Evolutionary conservation across 2,329 filamentous ascomycete species (phyloP).

Genomic region (Leptographium lundbergii): DNA sequence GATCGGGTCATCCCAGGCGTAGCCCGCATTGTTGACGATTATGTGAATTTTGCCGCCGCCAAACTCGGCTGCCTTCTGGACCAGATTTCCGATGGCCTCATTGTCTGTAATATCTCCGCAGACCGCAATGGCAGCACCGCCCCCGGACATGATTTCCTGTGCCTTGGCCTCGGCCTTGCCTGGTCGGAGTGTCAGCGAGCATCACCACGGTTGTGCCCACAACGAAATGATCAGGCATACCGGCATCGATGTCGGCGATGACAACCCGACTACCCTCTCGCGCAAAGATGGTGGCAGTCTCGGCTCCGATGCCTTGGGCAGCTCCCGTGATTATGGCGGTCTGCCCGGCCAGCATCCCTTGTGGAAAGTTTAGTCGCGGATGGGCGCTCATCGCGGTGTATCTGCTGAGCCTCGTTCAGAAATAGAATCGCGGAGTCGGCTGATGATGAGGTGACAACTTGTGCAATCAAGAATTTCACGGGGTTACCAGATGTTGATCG

Average conservation of each 20-base stretch:
- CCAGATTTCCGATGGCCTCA: constrained; percentile 57
- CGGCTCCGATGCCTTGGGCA: constrained; percentile 80
- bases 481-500: not conserved
- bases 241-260: constrained; percentile 66
- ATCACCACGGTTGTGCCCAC: not conserved
- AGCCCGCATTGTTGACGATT: constrained; percentile 84
- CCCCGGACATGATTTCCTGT: constrained; percentile 52
- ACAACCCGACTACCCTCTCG: constrained; percentile 81
- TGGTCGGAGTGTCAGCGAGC: not conserved
- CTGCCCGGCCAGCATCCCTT: constrained; percentile 66
- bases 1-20: constrained; percentile 86
- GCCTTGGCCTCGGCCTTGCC: constrained; percentile 59
- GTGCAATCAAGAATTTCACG: not conserved
- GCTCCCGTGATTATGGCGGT: constrained; percentile 79
- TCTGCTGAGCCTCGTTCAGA: not conserved
- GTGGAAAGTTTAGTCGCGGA: constrained; percentile 29
- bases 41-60: constrained; percentile 81
- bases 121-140: constrained; percentile 59
- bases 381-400: not conserved
- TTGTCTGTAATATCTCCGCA: constrained; percentile 65
- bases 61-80: constrained; percentile 65
- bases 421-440: not conserved
- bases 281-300: constrained; percentile 68
- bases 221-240: not conserved
- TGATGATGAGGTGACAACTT: not conserved